Evolutionary conservation across 495 filamentous ascomycete species (phyloP), one percentile per base, ranked within the genome.

Genomic region (Echria macrotheca): DNA sequence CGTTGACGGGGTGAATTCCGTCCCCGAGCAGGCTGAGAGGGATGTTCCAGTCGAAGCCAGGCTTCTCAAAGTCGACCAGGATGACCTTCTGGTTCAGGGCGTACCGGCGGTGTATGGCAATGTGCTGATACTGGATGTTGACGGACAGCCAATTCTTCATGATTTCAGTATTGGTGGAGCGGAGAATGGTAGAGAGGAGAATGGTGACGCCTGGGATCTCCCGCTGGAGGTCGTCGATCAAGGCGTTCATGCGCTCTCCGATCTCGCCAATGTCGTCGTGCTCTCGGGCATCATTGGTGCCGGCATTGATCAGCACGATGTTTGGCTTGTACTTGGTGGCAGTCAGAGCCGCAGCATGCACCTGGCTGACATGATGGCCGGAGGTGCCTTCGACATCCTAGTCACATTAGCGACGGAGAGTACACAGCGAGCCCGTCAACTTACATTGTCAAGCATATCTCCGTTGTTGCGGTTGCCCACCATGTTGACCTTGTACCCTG

Each of bases 181-280:
- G 25, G 11, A 76, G 58, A 5, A 78, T 61, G 0, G 72, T 74
- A 0, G 71, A 72, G 3, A 76, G 52, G 35, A 76, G 64, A 33
- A 76, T 58, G 14, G 66, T 71, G 2, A 65, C 68, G 25, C 55
- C 53, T n/a, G 68, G 64, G 23, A 69, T 67, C 14, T 50, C 37
- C 21, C 54, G 33, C 31, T 58, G 72, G 5, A 78, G 52, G 11
- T 62, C 49, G 23, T 62, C 60, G 0, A 75, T 26, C 11, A 78
- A 38, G 10, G 10, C 15, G 6, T 29, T 14, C 47, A 55, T 66
- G 12, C 51, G 63, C 18, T 32, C 64, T 41, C 52, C 67, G 58
- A 36, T 39, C 8, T 29, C 19, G 19, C 14, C 11, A 4, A 67
- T 41, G 5, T 55, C 1, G 44, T 49, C 26, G 38, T 59, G 45